Base-by-base conservation (phyloP, 1,139 yeast species). In the Yamadazyma membranifaciens region DNA sequence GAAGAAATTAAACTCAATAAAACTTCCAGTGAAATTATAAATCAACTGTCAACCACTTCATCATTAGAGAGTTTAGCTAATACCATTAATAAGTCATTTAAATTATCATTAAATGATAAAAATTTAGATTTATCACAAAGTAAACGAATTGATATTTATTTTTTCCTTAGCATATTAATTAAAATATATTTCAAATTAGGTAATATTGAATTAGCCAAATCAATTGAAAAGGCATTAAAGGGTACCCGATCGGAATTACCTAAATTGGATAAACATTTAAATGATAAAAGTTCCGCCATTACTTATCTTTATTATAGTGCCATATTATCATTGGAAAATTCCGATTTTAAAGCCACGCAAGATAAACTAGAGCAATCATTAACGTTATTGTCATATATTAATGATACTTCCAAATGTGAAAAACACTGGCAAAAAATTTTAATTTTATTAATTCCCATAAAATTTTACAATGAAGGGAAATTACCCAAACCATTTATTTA, bases 31-130 rank as follows among this genome's bases (percentile, higher is more conserved):
- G 42, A 42, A 11, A 6, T 27, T 11, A n/a, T 13, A 27, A 12
- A 30, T 42, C 13, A 31, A 22, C 26, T 35, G 11, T 27, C 32
- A n/a, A 31, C 42, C n/a, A 34, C 45, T n/a, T 46, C 56, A 13
- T 49, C 68, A 4, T 57, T 76, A 40, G 86, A 81, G 45, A 65
- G 67, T 41, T 71, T 87, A 42, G 91, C 88, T 5, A 77, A 67
- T 43, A 78, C 83, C 68, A 58, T 88, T 45, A 89, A 88, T 60
- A 73, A 80, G 45, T 79, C 92, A 6, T 85, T 89, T 62, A 87
- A 85, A 46, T 60, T 86, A 4, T 85, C 95, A 48, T 67, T 89
- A 32, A 87, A 86, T 48, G 97, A 91, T 61, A 76, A 92, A 45
- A 81, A 80, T 44, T 69, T 75, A 12, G 81, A 78, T 36, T 45